These are phyloP conservation scores for Boletus insuetus DNA, from an alignment of 768 basidiomycete genomes.

Conservation along the genomic window DNA sequence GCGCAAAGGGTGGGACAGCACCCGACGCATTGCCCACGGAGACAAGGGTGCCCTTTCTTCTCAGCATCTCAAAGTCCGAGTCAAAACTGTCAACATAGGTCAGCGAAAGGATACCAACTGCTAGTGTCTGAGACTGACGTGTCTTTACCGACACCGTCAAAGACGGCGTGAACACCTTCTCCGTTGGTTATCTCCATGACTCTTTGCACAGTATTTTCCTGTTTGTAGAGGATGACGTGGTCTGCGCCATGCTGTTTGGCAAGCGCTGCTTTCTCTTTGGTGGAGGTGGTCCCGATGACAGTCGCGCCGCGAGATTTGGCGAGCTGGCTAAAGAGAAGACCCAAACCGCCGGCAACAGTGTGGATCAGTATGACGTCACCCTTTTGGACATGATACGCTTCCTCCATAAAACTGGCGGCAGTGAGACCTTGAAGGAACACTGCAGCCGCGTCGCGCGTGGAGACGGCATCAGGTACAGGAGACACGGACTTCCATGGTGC, in stretches of 20 bases:
- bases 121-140: slow-evolving; percentile 52
- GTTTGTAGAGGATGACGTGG: slow-evolving; percentile 80
- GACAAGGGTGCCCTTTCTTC: slow-evolving; percentile 87
- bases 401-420: slow-evolving; percentile 71
- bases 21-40: slow-evolving; percentile 93
- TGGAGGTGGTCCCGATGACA: slow-evolving; percentile 93
- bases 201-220: slow-evolving; percentile 69
- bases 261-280: slow-evolving; percentile 74
- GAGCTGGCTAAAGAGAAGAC: slow-evolving; percentile 63
- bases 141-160: slow-evolving; percentile 96
- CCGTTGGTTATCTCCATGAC: slow-evolving; percentile 76
- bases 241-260: slow-evolving; percentile 80
- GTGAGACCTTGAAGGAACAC: slow-evolving; percentile 76
- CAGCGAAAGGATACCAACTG: background rate
- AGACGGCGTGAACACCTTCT: slow-evolving; percentile 80
- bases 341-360: slow-evolving; percentile 91
- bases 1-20: slow-evolving; percentile 69
- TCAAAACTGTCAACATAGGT: slow-evolving; percentile 52
- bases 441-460: slow-evolving; percentile 64
- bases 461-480: slow-evolving; percentile 62
- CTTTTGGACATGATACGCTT: slow-evolving; percentile 80
- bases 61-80: slow-evolving; percentile 74
- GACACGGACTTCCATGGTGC: slow-evolving; percentile 59
- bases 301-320: slow-evolving; percentile 74
- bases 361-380: slow-evolving; percentile 83